Evolutionary conservation across 2,329 filamentous ascomycete species (phyloP).

Genomic region (Cordyceps javanica): DNA sequence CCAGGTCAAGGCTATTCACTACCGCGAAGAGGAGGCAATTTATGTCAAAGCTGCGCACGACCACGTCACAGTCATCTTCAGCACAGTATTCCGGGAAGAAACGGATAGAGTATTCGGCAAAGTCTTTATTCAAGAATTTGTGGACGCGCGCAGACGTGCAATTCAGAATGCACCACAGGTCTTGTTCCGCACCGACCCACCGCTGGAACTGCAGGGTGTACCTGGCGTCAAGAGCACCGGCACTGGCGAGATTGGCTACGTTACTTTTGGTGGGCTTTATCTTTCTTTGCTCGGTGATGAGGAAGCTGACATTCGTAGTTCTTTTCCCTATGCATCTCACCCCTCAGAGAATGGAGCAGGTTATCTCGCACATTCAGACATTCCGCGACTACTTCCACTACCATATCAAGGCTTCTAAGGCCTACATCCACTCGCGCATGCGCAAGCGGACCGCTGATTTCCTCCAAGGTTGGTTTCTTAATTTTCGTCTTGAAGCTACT

Average conservation of each 20-base stretch:
- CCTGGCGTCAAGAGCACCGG: conserved; percentile 72
- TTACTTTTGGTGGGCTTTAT: conserved; percentile 76
- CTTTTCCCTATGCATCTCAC: conserved; percentile 94
- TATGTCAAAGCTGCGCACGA: conserved; percentile 98
- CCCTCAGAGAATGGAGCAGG: conserved; percentile 81
- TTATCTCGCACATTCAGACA: conserved; percentile 98
- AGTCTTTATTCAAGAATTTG: conserved; percentile 97
- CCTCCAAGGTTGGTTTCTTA: conserved; percentile 67
- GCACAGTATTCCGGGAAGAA: conserved; percentile 95
- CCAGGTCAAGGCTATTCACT: conserved; percentile 92
- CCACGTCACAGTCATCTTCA: conserved; percentile 97
- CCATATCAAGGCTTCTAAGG: conserved; percentile 99
- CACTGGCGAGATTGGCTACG: conserved; percentile 87
- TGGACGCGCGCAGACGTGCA: conserved; percentile 86
- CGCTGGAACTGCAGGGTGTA: conserved; percentile 81
- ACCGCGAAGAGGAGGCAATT: conserved; percentile 97
- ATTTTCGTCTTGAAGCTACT: background rate
- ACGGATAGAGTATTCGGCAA: conserved; percentile 97
- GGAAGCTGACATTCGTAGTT: conserved; percentile 46
- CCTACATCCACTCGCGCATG: conserved; percentile 98
- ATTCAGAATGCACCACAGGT: conserved; percentile 99
- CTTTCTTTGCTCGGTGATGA: background rate
- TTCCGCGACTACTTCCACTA: conserved; percentile 99
- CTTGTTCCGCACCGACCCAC: conserved; percentile 89
- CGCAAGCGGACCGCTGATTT: conserved; percentile 96